These are phyloP conservation scores for Phytopythium chamaehyphon DNA, from an alignment of 352 stramenopile genomes.

Conservation along the genomic window DNA sequence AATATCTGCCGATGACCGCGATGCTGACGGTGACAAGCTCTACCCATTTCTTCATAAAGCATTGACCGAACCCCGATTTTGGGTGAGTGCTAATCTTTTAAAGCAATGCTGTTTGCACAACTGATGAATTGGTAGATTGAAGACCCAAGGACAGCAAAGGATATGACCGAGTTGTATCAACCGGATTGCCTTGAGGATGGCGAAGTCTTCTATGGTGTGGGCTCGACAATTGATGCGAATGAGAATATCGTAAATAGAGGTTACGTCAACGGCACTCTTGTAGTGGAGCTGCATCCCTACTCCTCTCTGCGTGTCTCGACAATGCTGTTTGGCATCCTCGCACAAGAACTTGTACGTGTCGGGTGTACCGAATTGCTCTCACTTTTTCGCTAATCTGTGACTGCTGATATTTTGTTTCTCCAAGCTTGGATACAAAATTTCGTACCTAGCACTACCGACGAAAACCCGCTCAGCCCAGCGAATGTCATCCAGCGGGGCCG, in stretches of 20 bases:
- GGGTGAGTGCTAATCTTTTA: no score
- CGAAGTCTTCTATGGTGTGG: conserved; percentile 31
- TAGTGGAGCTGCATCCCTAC: conserved; percentile 43
- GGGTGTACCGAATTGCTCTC: conserved; percentile 10
- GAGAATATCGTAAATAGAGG: conserved; percentile 20
- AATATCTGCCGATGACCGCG: conserved; percentile 19
- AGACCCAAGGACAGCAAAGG: conserved; percentile 20
- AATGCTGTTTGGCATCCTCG: conserved; percentile 42
- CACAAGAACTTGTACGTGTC: conserved; percentile 20
- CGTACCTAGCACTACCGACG: conserved; percentile 21
- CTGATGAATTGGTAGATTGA: conserved; percentile 6
- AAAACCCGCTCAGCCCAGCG: conserved; percentile 20
- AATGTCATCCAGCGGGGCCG: conserved; percentile 31
- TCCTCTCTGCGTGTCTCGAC: conserved; percentile 30
- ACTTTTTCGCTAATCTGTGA: neutral
- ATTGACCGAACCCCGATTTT: conserved; percentile 28
- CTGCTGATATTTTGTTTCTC: neutral
- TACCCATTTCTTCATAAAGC: conserved; percentile 31
- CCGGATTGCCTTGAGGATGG: conserved; percentile 15
- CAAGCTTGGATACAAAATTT: conserved; percentile 44
- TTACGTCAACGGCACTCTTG: conserved; percentile 32
- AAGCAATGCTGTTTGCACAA: no score
- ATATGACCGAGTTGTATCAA: conserved; percentile 23
- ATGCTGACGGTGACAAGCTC: conserved; percentile 15
- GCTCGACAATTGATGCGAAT: conserved; percentile 20